Conservation (phyloP, 805 yeast species). For the Teunomyces panamensis region DNA sequence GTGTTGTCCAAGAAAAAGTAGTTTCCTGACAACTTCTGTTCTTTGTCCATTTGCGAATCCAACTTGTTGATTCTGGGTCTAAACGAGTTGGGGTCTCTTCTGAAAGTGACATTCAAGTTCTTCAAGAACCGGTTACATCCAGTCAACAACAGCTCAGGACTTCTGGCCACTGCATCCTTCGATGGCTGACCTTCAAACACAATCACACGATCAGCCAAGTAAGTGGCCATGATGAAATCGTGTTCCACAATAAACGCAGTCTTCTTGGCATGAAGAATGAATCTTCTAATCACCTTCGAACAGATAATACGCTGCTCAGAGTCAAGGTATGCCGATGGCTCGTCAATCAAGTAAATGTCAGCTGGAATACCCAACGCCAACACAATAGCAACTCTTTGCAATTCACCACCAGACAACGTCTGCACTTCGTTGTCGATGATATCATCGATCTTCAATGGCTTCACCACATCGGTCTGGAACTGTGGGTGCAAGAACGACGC, state of each 20-base stretch:
- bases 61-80: constrained; percentile 98
- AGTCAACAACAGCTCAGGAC: constrained; percentile 90
- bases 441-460: constrained; percentile 90
- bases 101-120: constrained; percentile 95
- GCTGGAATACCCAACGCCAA: constrained; percentile 92
- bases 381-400: constrained; percentile 98
- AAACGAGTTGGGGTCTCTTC: constrained; percentile 98
- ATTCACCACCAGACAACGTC: constrained; percentile 97
- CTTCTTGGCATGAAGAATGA: constrained; percentile 92
- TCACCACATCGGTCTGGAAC: constrained; percentile 96
- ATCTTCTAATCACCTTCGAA: constrained; percentile 96
- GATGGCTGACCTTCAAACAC: constrained; percentile 97
- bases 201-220: constrained; percentile 97
- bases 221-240: constrained; percentile 99
- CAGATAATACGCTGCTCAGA: constrained; percentile 99
- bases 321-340: constrained; percentile 98
- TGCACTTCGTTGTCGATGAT: constrained; percentile 97
- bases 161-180: constrained; percentile 74
- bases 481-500: constrained; percentile 93
- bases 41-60: constrained; percentile 98
- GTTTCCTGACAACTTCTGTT: constrained; percentile 89
- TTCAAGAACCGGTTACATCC: constrained; percentile 97
- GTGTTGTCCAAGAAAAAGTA: constrained; percentile 88
- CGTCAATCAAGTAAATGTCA: constrained; percentile 95
- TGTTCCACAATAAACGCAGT: constrained; percentile 99